Evolutionary conservation across 1,139 yeast species (phyloP).

Genomic region (Geotrichum restrictum): DNA sequence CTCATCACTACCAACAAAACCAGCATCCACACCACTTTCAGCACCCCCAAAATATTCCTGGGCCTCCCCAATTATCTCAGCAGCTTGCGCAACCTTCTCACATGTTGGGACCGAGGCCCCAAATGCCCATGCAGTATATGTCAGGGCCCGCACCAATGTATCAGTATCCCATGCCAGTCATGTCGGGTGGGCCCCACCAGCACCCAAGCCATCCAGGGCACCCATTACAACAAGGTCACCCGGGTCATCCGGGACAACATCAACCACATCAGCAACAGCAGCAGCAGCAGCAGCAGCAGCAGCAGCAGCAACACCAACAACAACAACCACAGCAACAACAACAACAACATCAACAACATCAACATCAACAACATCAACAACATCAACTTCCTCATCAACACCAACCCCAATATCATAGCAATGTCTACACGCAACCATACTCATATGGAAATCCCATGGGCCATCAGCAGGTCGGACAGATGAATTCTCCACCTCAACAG

Average conservation of each 20-base stretch:
- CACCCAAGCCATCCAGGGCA: not conserved
- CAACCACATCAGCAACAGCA: not conserved
- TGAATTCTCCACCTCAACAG: too few species aligned
- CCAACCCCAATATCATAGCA: not conserved
- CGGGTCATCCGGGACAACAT: not conserved
- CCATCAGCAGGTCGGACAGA: too few species aligned
- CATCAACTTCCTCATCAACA: not conserved
- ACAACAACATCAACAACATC: slow-evolving; percentile 2
- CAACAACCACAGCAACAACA: not conserved
- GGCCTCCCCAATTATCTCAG: not conserved
- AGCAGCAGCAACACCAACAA: not conserved
- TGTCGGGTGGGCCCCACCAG: too few species aligned
- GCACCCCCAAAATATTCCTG: too few species aligned
- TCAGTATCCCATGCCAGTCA: not conserved
- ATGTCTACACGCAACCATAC: too few species aligned
- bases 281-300: not conserved
- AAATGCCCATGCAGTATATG: too few species aligned
- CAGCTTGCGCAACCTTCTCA: too few species aligned
- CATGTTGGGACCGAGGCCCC: too few species aligned
- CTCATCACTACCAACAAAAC: too few species aligned
- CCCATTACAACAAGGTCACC: not conserved
- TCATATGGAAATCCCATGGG: too few species aligned
- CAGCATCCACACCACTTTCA: too few species aligned
- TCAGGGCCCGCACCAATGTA: not conserved
- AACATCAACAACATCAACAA: not conserved